These are phyloP conservation scores for Pseudogymnoascus sp. DNA, from an alignment of 2,329 filamentous ascomycete species.

Conservation along the genomic window DNA sequence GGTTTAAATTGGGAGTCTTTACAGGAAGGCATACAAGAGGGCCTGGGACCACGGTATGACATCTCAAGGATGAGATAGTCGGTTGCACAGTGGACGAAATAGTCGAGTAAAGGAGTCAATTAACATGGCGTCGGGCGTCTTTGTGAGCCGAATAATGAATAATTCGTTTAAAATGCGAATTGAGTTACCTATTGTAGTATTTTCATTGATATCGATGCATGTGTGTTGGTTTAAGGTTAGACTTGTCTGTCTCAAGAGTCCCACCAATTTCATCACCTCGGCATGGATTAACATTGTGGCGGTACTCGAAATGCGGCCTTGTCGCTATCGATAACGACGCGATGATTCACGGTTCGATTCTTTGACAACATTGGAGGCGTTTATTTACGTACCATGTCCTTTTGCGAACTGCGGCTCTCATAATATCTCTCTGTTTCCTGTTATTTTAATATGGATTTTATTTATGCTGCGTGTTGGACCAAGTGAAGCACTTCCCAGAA, in stretches of 20 bases:
- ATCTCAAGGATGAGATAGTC: conserved; percentile 1
- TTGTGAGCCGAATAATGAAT: neutral
- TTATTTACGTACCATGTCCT: neutral
- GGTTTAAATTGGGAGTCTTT: conserved; percentile 25
- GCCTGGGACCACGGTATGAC: conserved; percentile 21
- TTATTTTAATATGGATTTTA: neutral
- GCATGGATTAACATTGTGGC: neutral
- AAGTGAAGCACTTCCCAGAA: neutral
- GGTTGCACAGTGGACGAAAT: neutral
- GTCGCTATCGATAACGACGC: conserved; percentile 8
- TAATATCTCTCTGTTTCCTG: neutral
- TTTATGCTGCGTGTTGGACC: neutral
- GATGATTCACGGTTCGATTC: neutral
- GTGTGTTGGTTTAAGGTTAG: conserved; percentile 1
- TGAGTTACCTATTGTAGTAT: neutral
- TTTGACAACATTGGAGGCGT: neutral
- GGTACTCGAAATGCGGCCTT: neutral
- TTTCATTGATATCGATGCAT: neutral
- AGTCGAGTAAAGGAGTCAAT: neutral
- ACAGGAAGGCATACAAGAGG: conserved; percentile 22
- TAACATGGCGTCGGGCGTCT: neutral
- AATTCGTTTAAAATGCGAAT: neutral
- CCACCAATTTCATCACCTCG: neutral
- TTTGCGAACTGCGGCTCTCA: neutral
- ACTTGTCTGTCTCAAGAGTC: neutral